phyloP scores from a whole-genome alignment of 768 basidiomycete genomes.

The Tubosaeta sp. region DNA sequence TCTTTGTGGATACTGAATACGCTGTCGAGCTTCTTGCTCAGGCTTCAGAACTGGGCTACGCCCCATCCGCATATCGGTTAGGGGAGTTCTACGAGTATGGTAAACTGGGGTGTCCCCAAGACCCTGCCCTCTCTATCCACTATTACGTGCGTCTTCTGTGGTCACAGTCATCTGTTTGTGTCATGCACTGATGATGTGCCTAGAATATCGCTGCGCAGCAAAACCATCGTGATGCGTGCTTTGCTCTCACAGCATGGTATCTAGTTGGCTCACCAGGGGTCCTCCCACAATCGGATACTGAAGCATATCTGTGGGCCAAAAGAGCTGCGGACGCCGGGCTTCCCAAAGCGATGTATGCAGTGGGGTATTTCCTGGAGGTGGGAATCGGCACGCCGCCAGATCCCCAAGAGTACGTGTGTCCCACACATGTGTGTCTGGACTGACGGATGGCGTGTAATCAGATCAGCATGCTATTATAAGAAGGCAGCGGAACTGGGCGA shows the following conservation, averaged over 20 bases:
- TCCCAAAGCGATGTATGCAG: slow-evolving; percentile 95
- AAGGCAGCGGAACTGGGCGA: slow-evolving; percentile 89
- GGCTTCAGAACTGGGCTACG: slow-evolving; percentile 93
- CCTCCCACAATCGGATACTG: slow-evolving; percentile 96
- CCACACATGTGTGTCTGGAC: slow-evolving; percentile 2
- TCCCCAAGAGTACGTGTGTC: slow-evolving; percentile 55
- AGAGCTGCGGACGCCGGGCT: slow-evolving; percentile 91
- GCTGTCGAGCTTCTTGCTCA: slow-evolving; percentile 91
- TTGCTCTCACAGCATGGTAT: slow-evolving; percentile 98
- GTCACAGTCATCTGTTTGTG: not conserved
- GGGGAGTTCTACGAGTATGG: slow-evolving; percentile 99
- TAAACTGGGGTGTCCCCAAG: slow-evolving; percentile 96
- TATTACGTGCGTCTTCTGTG: slow-evolving; percentile 84
- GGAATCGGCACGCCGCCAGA: slow-evolving; percentile 78
- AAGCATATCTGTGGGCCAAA: slow-evolving; percentile 96
- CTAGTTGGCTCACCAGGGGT: slow-evolving; percentile 97
- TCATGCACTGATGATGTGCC: slow-evolving; percentile 11
- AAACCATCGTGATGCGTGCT: slow-evolving; percentile 94
- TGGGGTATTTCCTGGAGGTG: slow-evolving; percentile 96
- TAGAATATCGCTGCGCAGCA: slow-evolving; percentile 98
- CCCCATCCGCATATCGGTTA: slow-evolving; percentile 90
- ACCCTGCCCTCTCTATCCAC: slow-evolving; percentile 95
- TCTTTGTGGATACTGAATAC: slow-evolving; percentile 96
- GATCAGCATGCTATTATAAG: slow-evolving; percentile 80
- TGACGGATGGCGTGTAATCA: slow-evolving; percentile 25